Conservation (phyloP, 305 asterid species). For the Caryopteris hybrid region DNA sequence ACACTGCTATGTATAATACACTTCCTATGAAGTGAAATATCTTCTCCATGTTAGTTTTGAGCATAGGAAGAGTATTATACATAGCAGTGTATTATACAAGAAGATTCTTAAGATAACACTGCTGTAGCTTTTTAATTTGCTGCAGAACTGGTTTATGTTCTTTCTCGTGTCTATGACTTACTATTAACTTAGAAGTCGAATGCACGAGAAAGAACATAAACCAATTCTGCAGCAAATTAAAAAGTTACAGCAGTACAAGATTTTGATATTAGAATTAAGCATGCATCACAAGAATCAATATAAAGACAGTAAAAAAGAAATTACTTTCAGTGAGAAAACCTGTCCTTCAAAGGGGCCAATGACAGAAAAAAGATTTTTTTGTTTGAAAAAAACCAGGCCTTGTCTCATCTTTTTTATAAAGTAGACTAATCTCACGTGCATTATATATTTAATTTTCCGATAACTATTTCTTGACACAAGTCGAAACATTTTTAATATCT, state of each 20-base stretch:
- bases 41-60: not conserved
- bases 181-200: too few relatives aligned
- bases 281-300: not conserved
- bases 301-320: not conserved
- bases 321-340: too few relatives aligned
- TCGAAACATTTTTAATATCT: not conserved
- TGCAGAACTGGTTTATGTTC: not conserved
- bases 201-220: not conserved
- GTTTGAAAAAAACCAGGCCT: too few relatives aligned
- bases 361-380: too few relatives aligned
- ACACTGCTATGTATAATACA: constrained; percentile 5
- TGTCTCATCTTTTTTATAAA: not conserved
- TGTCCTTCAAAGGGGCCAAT: too few relatives aligned
- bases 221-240: not conserved
- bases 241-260: not conserved
- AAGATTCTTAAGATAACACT: too few relatives aligned
- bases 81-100: too few relatives aligned
- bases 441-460: not conserved
- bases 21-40: not conserved
- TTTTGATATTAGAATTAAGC: not conserved
- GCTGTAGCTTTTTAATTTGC: not conserved
- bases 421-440: not conserved
- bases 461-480: not conserved
- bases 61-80: too few relatives aligned
- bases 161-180: not conserved